A percentile compares a stretch with the other conserved stretches of the same genome.
phyloP scores from a whole-genome alignment of 2,329 filamentous ascomycete species.

The Phialophora macrospora region DNA sequence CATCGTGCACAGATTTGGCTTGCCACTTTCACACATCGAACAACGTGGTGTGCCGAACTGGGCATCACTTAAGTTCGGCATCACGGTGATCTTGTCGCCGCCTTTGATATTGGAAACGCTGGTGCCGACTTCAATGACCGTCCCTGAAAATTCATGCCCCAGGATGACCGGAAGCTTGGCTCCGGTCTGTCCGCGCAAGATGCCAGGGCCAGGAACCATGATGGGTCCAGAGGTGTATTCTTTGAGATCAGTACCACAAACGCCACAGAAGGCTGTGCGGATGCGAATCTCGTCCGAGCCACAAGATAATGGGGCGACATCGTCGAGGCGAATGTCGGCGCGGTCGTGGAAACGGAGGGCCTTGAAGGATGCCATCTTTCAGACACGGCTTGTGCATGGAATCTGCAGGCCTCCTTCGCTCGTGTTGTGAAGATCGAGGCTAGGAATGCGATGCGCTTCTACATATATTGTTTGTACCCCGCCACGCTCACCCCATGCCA shows the following conservation, averaged over 20 bases:
- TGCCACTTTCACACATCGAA: slow-evolving; percentile 8
- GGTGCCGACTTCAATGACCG: slow-evolving; percentile 42
- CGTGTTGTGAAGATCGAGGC: background rate
- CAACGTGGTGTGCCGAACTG: slow-evolving; percentile 4
- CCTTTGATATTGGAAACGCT: slow-evolving; percentile 1
- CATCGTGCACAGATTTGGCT: slow-evolving; percentile 11
- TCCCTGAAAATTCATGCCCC: slow-evolving; percentile 58
- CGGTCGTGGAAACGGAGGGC: slow-evolving; percentile 6
- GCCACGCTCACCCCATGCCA: no score
- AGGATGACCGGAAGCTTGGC: slow-evolving; percentile 57
- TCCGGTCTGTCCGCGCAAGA: slow-evolving; percentile 44
- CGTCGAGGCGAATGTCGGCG: slow-evolving; percentile 4
- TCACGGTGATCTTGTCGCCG: slow-evolving; percentile 15
- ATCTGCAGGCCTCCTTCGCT: background rate
- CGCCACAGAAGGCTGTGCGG: slow-evolving; percentile 1
- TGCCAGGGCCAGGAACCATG: slow-evolving; percentile 2
- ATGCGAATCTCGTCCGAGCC: slow-evolving; percentile 13
- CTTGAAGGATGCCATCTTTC: slow-evolving; percentile 5
- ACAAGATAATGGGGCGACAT: background rate
- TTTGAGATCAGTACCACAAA: slow-evolving; percentile 14
- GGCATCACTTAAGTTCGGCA: slow-evolving; percentile 6
- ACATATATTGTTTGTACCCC: no score
- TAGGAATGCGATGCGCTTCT: background rate
- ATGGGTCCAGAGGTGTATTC: slow-evolving; percentile 11
- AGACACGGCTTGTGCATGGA: background rate